Base-by-base conservation (phyloP, 495 filamentous ascomycete genomes). In the Thozetella sp. region DNA sequence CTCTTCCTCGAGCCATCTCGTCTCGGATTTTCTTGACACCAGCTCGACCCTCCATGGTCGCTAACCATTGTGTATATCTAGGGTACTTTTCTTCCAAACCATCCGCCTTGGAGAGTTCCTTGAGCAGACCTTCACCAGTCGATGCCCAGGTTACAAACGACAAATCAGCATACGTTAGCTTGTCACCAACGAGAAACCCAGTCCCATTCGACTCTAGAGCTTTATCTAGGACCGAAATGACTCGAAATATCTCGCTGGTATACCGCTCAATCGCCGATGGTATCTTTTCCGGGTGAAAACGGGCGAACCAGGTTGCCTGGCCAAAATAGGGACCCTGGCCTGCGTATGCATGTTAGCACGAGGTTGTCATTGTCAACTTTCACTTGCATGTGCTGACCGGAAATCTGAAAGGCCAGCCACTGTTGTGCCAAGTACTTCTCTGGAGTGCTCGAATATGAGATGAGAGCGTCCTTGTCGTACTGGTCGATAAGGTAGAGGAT, bases 401-500 rank as follows among this genome's bases (percentile, higher is more conserved):
- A 81, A 64, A 80, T 73, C 68, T 90, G 86, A 74, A 84, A 88
- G 63, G 81, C 76, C 2, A 88, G 71, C 77, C 81, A 89, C 48
- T 62, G 61, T 0, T 27, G 48, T 6, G 63, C 34, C n/a, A 64
- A 65, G 56, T 76, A 77, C 64, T 85, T 86, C 34, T 79, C 76
- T 3, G 72, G 71, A 1, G 74, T 67, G n/a, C 72, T 74, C 22
- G 69, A 26, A 58, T 84, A 88, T 56, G 76, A 83, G 43, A 91
- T 64, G 43, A 70, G 82, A 51, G 83, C 65, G 1, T 84, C 64
- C 27, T 72, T 82, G 68, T 91, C 87, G 67, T 92, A 92, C 23
- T 78, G 77, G 19, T 87, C 85, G 40, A 90, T 69, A 10, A 90
- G 68, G 63, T 92, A 91, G 54, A 87, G 76, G 50, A 89, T 64